Evolutionary conservation across 106 monocot species (phyloP), one percentile per base, ranked within the genome.

Genomic region (Alisma plantagoaquatica): DNA sequence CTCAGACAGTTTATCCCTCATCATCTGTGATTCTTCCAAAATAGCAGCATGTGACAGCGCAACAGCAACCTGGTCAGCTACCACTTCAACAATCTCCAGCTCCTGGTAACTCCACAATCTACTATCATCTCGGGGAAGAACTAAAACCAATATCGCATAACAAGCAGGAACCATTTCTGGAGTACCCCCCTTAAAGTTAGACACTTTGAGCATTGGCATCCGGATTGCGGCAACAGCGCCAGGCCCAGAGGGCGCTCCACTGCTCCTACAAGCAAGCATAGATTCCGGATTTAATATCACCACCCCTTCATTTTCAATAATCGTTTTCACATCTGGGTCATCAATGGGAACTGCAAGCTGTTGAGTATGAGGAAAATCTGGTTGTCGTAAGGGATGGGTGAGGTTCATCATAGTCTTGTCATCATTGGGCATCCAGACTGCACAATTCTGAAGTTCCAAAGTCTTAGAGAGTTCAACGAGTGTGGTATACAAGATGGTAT

Each of bases 61-160:
- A 46, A 86, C 80, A 6, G 86, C 74, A 12, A 86, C 86, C 62
- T 86, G 86, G 63, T 80, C 86, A 23, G 80, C 86, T 9, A 86
- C 71, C 2, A 80, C 86, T 50, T 76, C 74, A 29, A 81, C 64
- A 38, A 81, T 77, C 54, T 81, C 86, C 53, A 86, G 44, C 23
- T 86, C 86, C 11, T 77, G 70, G 25, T 2, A 15, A 24, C 56
- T 71, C 86, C 86, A 86, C 27, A 22, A 29, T 62, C 72, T 79
- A 17, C 61, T 53, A 26, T 61, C 64, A 29, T 65, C 80, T n/a
- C 56, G 25, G 12, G 80, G 85, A 0, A 71, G 80, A 27, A 81
- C 77, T 35, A 86, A 53, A 23, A 86, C 80, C 53, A 86, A 49
- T 64, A 86, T 65, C 8, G 86, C 86, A 59, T 80, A 81, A 52